Evolutionary conservation across 495 filamentous ascomycete species (phyloP), one percentile per base, ranked within the genome.

Genomic region (Neurospora sp.): DNA sequence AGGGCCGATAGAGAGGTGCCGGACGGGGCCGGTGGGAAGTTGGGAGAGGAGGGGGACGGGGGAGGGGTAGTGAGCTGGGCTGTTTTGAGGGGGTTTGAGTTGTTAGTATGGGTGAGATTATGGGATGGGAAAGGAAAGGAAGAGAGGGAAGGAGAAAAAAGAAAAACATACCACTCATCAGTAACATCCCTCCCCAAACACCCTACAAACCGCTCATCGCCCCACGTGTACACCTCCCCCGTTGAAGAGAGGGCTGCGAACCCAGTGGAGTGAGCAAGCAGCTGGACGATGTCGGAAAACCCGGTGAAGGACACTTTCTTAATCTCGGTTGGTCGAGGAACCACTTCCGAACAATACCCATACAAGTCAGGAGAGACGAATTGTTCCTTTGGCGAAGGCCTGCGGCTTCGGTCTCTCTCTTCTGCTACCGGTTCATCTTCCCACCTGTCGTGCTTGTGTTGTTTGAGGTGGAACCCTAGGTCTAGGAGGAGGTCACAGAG

Each of bases 181-280:
- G 78, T 76, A 41, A 81, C 72, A 27, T 81, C 79, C n/a, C 86
- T 78, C n/a, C 83, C 86, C 22, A 88, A 80, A 71, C 82, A 84
- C 69, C 79, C 78, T 53, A 80, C 75, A 76, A 87, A 89, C 40
- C 89, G 82, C 42, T 82, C 81, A 72, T 91, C 89, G 17, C 89
- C 89, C 86, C 89, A 91, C 4, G 85, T 90, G 72, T 82, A 86
- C 35, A 91, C 87, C 12, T 80, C 73, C 12, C 85, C 83, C n/a
- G 76, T 78, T 6, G 79, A 69, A 6, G 83, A 82, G 69, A 90
- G 81, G 68, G 86, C 82, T 17, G 79, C 82, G 77, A 90, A 90
- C 12, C 84, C 80, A 20, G 86, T 85, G 48, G 83, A 81, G 71
- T 82, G 85, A 48, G 87, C 82, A 37, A 83, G 75, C 1, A 91